These are phyloP conservation scores for Fusarium brevicatenulatum DNA, from an alignment of 2,329 filamentous ascomycete species.

Conservation along the genomic window DNA sequence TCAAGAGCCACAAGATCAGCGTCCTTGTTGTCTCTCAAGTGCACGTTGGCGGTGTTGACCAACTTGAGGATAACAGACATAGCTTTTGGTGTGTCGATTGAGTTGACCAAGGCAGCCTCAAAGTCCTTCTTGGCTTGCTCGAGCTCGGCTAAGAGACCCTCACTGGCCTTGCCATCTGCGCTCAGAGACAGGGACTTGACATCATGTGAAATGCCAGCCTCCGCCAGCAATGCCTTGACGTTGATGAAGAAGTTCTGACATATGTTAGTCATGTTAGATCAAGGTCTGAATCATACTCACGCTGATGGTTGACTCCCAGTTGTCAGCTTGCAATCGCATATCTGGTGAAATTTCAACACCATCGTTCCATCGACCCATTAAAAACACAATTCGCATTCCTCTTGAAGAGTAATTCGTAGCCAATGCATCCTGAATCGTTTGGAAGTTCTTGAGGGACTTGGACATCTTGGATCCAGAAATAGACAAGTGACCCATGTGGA, in stretches of 20 bases:
- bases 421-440: conserved; percentile 88
- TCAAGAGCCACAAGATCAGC: conserved; percentile 61
- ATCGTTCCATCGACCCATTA: conserved; percentile 90
- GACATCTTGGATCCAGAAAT: conserved; percentile 96
- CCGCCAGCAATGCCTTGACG: conserved; percentile 63
- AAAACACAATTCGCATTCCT: conserved; percentile 84
- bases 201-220: conserved; percentile 51
- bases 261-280: conserved; percentile 26
- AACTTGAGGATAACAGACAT: conserved; percentile 83
- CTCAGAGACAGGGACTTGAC: conserved; percentile 54
- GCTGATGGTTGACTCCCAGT: conserved; percentile 84
- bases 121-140: conserved; percentile 66
- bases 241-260: conserved; percentile 67
- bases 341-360: conserved; percentile 91
- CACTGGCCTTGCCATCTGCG: conserved; percentile 44
- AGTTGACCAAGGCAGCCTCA: conserved; percentile 75
- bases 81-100: conserved; percentile 84
- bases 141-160: conserved; percentile 54
- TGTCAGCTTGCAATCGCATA: conserved; percentile 76
- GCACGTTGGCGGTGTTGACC: conserved; percentile 79
- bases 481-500: conserved; percentile 90
- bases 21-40: conserved; percentile 59
- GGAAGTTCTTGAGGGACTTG: conserved; percentile 95
- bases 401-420: conserved; percentile 76
- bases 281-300: conserved; percentile 49